Base-by-base conservation (phyloP, 352 stramenopile genomes). In the Phytopythium ostracodes region DNA sequence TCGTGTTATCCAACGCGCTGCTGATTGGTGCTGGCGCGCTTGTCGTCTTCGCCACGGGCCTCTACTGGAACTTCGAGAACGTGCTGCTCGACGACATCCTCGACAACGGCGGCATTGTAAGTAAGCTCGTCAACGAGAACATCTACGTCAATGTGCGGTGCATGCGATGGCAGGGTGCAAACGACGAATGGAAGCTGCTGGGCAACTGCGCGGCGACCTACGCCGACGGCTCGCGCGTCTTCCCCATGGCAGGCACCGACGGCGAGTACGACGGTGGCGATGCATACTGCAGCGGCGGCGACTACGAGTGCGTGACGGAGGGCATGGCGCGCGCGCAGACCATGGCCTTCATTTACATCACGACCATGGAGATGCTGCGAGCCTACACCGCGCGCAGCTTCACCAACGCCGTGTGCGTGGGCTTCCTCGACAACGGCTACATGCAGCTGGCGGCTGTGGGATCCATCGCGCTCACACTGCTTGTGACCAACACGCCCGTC, bases 281-380 rank as follows among this genome's bases (percentile, higher is more conserved):
- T 40, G 43, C 69, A 6, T 67, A 67, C 50, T 78, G 68, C 38
- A 43, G 64, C 7, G 43, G 40, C 15, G 68, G 65, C 14, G 64
- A 75, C 33, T 73, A 78, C 50, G 67, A 79, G 68, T 81, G 73
- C 49, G 36, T 79, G 31, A 72, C 68, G 0, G 71, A 77, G 17
- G 73, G 73, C 18, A 62, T 81, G 17, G 73, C 71, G 6, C 71
- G 72, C 36, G 65, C 73, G 24, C 71, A 79, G 61, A 79, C 73
- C 43, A 79, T 77, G 73, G 60, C 53, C 50, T 81, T 81, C 55
- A 53, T 81, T 14, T 77, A 75, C 63, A 81, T 81, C 62, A 81
- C 73, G 27, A 79, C 65, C 31, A 79, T 76, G 66, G 73, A 81
- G 59, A 76, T 81, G 68, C 56, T 81, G 20, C 71, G 73, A 17